phyloP scores from a whole-genome alignment of 176 grass and related monocot species.

The Lolium rigidum region DNA sequence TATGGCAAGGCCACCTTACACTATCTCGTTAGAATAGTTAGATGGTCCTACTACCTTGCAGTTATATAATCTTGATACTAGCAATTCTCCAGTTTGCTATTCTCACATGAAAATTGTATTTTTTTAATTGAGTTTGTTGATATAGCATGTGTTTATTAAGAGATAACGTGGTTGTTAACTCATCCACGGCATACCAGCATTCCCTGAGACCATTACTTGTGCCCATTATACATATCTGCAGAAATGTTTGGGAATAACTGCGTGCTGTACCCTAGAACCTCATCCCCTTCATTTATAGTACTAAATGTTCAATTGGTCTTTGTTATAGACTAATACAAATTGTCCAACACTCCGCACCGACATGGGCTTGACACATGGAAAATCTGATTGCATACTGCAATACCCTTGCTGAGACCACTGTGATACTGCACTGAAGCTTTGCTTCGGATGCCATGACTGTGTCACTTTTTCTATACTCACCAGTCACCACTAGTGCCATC shows the following conservation, averaged over 20 bases:
- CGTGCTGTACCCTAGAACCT: neutral
- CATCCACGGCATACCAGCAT: neutral
- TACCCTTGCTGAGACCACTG: neutral
- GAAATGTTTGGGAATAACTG: neutral
- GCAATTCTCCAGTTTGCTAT: neutral
- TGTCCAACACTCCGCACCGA: neutral
- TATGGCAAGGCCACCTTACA: neutral
- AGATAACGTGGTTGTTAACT: too few relatives aligned
- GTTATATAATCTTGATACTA: neutral
- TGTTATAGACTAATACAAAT: slow-evolving; percentile 8
- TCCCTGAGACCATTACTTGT: slow-evolving; percentile 11
- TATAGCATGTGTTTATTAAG: neutral
- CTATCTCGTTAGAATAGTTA: slow-evolving; percentile 2
- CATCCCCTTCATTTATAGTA: slow-evolving; percentile 24
- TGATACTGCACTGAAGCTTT: neutral
- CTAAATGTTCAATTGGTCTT: neutral
- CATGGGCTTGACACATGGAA: neutral
- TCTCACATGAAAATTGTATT: neutral
- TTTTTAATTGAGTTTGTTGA: slow-evolving; percentile 30
- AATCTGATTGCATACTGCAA: neutral
- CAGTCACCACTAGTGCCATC: neutral
- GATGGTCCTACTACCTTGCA: slow-evolving; percentile 4
- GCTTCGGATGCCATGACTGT: slow-evolving; percentile 9
- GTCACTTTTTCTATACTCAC: neutral
- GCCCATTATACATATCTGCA: slow-evolving; percentile 17